phyloP scores from a whole-genome alignment of 441 rosid genomes.

The Flueggea neowawraea region DNA sequence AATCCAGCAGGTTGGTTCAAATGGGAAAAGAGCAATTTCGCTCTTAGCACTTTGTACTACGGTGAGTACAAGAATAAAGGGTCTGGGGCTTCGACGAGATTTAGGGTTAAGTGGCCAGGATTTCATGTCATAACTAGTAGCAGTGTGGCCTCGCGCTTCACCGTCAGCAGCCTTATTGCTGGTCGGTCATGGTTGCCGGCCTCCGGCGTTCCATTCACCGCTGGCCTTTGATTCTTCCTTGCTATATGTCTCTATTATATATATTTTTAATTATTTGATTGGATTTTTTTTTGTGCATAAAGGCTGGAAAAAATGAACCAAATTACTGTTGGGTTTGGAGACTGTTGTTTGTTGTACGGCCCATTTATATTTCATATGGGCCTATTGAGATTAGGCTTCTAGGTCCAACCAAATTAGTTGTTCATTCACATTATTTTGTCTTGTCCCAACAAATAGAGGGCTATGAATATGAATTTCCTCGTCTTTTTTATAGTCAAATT shows the following conservation, averaged over 20 bases:
- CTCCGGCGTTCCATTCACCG: conserved; percentile 44
- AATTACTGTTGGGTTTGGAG: too few species aligned
- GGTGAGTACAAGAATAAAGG: conserved; percentile 57
- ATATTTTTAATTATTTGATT: neutral
- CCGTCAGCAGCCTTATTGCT: conserved; percentile 35
- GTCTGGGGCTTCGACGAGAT: conserved; percentile 39
- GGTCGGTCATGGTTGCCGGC: conserved; percentile 57
- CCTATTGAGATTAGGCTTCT: too few species aligned
- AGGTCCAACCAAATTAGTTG: too few species aligned
- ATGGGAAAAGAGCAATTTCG: conserved; percentile 55
- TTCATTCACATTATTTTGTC: too few species aligned
- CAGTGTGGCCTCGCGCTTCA: conserved; percentile 37
- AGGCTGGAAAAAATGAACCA: too few species aligned
- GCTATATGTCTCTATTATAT: neutral
- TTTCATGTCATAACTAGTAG: conserved; percentile 43
- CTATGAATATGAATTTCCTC: too few species aligned
- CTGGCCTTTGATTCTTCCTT: conserved; percentile 27
- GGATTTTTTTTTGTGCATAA: neutral
- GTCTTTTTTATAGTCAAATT: too few species aligned
- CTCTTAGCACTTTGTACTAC: conserved; percentile 50
- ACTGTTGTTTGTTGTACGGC: too few species aligned
- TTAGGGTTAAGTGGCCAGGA: conserved; percentile 57
- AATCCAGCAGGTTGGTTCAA: conserved; percentile 65
- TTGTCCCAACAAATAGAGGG: too few species aligned
- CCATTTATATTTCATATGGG: too few species aligned